Conservation (phyloP, 345 rosid species). For the Brassica nigra region DNA sequence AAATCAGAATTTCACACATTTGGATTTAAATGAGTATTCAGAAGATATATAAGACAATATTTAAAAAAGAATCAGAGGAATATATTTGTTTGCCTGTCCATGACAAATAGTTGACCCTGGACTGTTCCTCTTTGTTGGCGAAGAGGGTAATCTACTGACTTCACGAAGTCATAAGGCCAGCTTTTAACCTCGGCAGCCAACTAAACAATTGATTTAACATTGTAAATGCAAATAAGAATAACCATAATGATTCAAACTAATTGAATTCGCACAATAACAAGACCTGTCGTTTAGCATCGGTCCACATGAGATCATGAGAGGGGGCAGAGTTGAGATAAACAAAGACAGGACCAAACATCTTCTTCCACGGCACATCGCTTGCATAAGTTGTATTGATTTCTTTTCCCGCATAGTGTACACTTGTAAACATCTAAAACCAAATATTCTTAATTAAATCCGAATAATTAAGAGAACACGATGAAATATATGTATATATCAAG, state of each 20-base stretch:
- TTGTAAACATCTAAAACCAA: conserved; percentile 74
- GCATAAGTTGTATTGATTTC: conserved; percentile 55
- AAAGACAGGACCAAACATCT: conserved; percentile 77
- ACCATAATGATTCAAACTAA: neutral
- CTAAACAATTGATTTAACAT: conserved; percentile 36
- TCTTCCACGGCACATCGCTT: conserved; percentile 75
- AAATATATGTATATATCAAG: neutral
- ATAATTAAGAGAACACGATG: neutral
- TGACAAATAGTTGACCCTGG: conserved; percentile 59
- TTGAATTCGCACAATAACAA: neutral
- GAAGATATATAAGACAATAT: neutral
- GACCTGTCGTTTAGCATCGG: conserved; percentile 83
- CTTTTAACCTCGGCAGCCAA: conserved; percentile 53
- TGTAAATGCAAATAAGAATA: neutral
- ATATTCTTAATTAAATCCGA: neutral
- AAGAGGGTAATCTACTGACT: conserved; percentile 57
- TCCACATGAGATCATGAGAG: conserved; percentile 45
- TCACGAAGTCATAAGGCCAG: conserved; percentile 74
- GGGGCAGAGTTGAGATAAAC: conserved; percentile 67
- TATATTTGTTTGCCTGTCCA: conserved; percentile 52
- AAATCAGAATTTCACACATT: neutral
- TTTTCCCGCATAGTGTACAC: conserved; percentile 73
- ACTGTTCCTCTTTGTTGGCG: conserved; percentile 59
- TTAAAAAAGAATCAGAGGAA: neutral
- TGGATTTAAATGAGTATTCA: neutral